These are phyloP conservation scores for Macrocystidia cucumis DNA, from an alignment of 1,284 basidiomycete species.

Conservation along the genomic window DNA sequence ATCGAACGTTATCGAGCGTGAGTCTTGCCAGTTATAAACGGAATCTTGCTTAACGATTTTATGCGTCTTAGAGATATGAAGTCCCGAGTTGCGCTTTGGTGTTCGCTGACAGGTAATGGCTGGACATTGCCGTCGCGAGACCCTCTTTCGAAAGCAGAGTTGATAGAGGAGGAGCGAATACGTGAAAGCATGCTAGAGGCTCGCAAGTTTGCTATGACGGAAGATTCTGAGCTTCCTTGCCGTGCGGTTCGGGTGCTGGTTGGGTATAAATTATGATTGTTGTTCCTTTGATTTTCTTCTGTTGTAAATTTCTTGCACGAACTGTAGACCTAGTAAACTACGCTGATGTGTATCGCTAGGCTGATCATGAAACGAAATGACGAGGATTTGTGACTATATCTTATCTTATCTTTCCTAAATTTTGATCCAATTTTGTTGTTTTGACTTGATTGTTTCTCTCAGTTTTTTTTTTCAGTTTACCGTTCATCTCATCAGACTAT, in stretches of 20 bases:
- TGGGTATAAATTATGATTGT: slow-evolving; percentile 42
- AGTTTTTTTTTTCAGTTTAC: slow-evolving; percentile 8
- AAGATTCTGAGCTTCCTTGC: slow-evolving; percentile 50
- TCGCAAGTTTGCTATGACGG: slow-evolving; percentile 39
- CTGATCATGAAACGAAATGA: neutral
- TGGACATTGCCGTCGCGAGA: slow-evolving; percentile 57
- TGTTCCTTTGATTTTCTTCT: too few species aligned
- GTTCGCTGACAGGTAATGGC: slow-evolving; percentile 50
- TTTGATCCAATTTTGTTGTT: slow-evolving; percentile 26
- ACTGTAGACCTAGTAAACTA: neutral
- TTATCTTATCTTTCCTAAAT: too few species aligned
- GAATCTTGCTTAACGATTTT: slow-evolving; percentile 2
- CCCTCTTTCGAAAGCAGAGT: slow-evolving; percentile 57
- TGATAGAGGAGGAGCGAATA: slow-evolving; percentile 58
- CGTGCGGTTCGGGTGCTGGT: slow-evolving; percentile 54
- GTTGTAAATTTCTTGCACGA: slow-evolving; percentile 1
- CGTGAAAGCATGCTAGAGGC: slow-evolving; percentile 61
- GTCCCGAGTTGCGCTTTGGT: slow-evolving; percentile 59
- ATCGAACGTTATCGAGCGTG: slow-evolving; percentile 56
- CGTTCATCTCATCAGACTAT: slow-evolving; percentile 9
- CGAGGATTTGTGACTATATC: slow-evolving; percentile 18
- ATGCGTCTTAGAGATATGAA: slow-evolving; percentile 53
- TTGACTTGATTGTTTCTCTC: too few species aligned
- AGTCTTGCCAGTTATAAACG: slow-evolving; percentile 17
- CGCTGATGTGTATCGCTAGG: neutral